Evolutionary conservation across 2,329 filamentous ascomycete genomes (phyloP).

Genomic region (Xylaria sp.): DNA sequence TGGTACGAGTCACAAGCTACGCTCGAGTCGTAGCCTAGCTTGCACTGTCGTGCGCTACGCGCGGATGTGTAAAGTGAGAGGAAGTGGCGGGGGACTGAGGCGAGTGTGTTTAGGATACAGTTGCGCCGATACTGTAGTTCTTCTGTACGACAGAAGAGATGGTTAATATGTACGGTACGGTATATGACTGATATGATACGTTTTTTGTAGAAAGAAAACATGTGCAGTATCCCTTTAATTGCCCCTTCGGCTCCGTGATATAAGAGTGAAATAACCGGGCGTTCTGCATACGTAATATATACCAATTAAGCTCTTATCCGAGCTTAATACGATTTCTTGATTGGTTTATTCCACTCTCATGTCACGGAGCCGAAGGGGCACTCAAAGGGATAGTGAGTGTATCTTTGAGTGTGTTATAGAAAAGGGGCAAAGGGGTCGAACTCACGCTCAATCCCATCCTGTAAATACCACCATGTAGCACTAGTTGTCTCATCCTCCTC

Average conservation of each 20-base stretch:
- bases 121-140: constrained; percentile 75
- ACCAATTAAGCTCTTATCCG: no score
- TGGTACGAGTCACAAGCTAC: constrained; percentile 81
- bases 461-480: constrained; percentile 78
- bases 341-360: no score
- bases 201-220: background rate
- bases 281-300: no score
- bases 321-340: no score
- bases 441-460: constrained; percentile 73
- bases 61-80: constrained; percentile 74
- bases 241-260: no score
- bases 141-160: constrained; percentile 54
- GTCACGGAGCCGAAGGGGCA: no score
- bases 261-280: no score
- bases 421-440: constrained; percentile 7
- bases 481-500: constrained; percentile 39
- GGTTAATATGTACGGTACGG: constrained; percentile 37
- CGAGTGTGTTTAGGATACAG: constrained; percentile 74
- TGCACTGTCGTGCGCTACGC: constrained; percentile 70
- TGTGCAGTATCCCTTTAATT: no score
- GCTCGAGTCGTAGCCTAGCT: constrained; percentile 78
- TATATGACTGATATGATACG: background rate
- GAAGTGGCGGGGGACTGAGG: constrained; percentile 76
- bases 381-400: no score
- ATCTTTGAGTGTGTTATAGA: background rate